These are phyloP conservation scores for Thalassiosira mediterranea DNA, from an alignment of 352 stramenopile genomes.

Conservation along the genomic window DNA sequence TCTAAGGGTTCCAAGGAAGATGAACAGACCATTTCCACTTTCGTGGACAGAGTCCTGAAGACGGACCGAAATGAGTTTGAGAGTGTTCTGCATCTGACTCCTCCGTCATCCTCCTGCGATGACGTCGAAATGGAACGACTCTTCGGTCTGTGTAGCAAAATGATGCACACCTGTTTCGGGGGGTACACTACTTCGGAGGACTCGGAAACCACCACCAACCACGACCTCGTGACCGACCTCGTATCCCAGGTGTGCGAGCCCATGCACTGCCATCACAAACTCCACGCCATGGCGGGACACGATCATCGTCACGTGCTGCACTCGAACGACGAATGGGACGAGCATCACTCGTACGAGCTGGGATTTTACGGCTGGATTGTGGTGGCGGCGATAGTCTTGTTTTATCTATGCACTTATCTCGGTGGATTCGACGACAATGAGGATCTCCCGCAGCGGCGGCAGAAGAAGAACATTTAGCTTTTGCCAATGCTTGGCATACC, in stretches of 20 bases:
- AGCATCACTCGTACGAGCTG: conserved; percentile 26
- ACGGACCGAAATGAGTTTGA: not conserved
- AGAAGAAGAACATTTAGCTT: too few species aligned
- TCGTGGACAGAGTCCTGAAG: not conserved
- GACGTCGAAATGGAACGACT: conserved; percentile 22
- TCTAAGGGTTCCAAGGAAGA: not conserved
- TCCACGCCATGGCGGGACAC: conserved; percentile 36
- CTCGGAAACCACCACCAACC: not conserved
- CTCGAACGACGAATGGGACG: conserved; percentile 28
- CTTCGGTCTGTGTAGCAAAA: conserved; percentile 11
- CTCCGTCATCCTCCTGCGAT: conserved; percentile 9
- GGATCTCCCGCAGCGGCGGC: too few species aligned
- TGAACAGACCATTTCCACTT: not conserved
- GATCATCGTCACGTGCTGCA: conserved; percentile 15
- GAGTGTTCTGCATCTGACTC: not conserved
- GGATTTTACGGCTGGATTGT: conserved; percentile 23
- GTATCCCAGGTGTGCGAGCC: conserved; percentile 27
- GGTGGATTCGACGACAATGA: conserved; percentile 14
- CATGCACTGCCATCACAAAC: conserved; percentile 18
- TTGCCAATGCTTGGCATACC: too few species aligned
- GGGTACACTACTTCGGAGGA: not conserved
- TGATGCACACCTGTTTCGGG: conserved; percentile 32
- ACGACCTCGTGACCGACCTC: conserved; percentile 14
- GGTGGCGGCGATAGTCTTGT: conserved; percentile 13
- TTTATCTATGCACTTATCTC: conserved; percentile 20